Percentiles rank a stretch among this genome's conserved stretches.
phyloP scores from a whole-genome alignment of 495 filamentous ascomycete genomes.

The Annulohypoxylon nitens region DNA sequence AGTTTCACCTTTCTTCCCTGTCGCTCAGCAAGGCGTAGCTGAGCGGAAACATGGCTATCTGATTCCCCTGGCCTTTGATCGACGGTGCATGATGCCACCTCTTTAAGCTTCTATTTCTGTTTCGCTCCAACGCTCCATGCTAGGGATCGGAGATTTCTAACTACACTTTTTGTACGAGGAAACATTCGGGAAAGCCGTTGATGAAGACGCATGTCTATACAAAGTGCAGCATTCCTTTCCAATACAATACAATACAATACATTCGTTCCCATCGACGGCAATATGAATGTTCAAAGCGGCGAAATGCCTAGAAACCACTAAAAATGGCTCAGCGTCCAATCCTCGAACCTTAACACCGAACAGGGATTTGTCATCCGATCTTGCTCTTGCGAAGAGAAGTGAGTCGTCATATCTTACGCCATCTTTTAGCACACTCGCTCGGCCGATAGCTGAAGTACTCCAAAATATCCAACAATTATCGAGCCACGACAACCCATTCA shows the following conservation, averaged over 20 bases:
- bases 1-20: conserved; percentile 32
- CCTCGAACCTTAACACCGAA: background rate
- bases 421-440: background rate
- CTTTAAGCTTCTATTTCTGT: conserved; percentile 37
- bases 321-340: background rate
- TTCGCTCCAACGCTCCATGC: conserved; percentile 32
- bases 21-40: conserved; percentile 23
- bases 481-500: background rate
- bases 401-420: conserved; percentile 14
- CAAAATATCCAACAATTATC: background rate
- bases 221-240: background rate
- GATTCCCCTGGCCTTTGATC: conserved; percentile 31
- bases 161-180: conserved; percentile 1
- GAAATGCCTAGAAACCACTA: background rate
- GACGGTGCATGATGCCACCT: conserved; percentile 43
- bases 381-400: background rate
- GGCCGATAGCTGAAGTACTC: background rate
- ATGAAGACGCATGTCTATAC: conserved; percentile 2
- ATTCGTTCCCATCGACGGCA: background rate
- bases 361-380: conserved; percentile 9
- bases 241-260: background rate
- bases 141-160: conserved; percentile 19
- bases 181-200: background rate
- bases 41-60: conserved; percentile 18
- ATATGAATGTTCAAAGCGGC: background rate